A percentile compares a stretch with the other conserved stretches of the same genome.
Conservation (phyloP, 768 basidiomycete genomes). For the Lenzites betulinus region DNA sequence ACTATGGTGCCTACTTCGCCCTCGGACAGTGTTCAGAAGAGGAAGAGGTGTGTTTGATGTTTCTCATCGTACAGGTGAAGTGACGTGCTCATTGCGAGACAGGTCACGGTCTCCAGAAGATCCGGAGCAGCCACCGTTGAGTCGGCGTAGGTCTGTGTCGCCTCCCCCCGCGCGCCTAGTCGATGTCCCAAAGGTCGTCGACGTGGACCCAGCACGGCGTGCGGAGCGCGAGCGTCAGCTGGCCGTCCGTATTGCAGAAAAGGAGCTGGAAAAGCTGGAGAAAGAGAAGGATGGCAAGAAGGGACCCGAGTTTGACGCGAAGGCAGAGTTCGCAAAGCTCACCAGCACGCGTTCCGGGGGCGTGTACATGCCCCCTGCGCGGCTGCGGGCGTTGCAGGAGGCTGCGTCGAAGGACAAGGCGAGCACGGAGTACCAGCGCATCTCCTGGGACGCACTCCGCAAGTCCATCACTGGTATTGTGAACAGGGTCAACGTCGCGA, state of each 20-base stretch:
- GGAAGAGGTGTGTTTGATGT: conserved; percentile 38
- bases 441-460: conserved; percentile 97
- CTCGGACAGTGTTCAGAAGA: conserved; percentile 43
- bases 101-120: conserved; percentile 38
- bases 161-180: conserved; percentile 37
- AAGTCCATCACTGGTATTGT: conserved; percentile 99
- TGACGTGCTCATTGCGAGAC: neutral
- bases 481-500: conserved; percentile 96
- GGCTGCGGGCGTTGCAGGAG: conserved; percentile 86
- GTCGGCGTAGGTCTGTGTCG: conserved; percentile 46
- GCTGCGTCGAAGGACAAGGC: conserved; percentile 81
- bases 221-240: conserved; percentile 81
- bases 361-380: conserved; percentile 95
- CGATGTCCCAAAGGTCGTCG: conserved; percentile 54
- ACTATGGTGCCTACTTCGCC: conserved; percentile 34
- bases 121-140: conserved; percentile 41
- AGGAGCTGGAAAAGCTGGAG: conserved; percentile 62
- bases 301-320: conserved; percentile 60
- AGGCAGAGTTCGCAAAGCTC: conserved; percentile 90
- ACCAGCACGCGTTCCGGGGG: conserved; percentile 84
- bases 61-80: neutral
- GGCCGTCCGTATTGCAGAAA: conserved; percentile 66
- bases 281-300: conserved; percentile 47
- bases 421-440: conserved; percentile 87
- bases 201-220: conserved; percentile 76